These are phyloP conservation scores for Phytomonas francai DNA, from an alignment of 208 protist genomes.

Conservation along the genomic window DNA sequence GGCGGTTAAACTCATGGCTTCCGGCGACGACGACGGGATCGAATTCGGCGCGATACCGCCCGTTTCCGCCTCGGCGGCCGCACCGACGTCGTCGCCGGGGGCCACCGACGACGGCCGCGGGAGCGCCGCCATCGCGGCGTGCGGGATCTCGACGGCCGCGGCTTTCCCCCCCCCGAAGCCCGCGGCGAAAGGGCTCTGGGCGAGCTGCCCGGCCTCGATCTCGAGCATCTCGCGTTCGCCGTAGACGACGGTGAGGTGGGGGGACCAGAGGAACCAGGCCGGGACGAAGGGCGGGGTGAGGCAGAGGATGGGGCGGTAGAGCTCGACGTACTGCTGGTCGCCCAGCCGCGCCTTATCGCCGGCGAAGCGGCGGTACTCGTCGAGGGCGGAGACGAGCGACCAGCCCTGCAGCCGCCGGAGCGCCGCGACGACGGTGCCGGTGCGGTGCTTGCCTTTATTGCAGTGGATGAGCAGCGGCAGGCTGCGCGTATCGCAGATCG, in stretches of 20 bases:
- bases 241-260: slow-evolving; percentile 36
- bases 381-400: slow-evolving; percentile 94
- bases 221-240: slow-evolving; percentile 49
- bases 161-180: background rate
- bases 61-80: slow-evolving; percentile 6
- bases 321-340: slow-evolving; percentile 97
- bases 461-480: slow-evolving; percentile 97
- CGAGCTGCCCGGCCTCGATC: slow-evolving; percentile 49
- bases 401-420: slow-evolving; percentile 91
- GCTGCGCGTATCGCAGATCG: slow-evolving; percentile 87
- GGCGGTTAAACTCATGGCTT: background rate
- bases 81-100: background rate
- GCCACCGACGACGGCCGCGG: background rate
- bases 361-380: slow-evolving; percentile 94
- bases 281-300: slow-evolving; percentile 54
- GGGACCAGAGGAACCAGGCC: slow-evolving; percentile 46
- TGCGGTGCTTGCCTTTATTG: slow-evolving; percentile 96
- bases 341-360: slow-evolving; percentile 90
- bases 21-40: slow-evolving; percentile 1
- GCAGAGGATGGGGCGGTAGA: slow-evolving; percentile 88
- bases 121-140: background rate
- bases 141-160: background rate
- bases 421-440: slow-evolving; percentile 91
- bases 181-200: slow-evolving; percentile 45
- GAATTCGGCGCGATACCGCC: too few relatives aligned